Base-by-base conservation (phyloP, 2,329 filamentous ascomycete genomes). In the Ophiostoma fasciatum region DNA sequence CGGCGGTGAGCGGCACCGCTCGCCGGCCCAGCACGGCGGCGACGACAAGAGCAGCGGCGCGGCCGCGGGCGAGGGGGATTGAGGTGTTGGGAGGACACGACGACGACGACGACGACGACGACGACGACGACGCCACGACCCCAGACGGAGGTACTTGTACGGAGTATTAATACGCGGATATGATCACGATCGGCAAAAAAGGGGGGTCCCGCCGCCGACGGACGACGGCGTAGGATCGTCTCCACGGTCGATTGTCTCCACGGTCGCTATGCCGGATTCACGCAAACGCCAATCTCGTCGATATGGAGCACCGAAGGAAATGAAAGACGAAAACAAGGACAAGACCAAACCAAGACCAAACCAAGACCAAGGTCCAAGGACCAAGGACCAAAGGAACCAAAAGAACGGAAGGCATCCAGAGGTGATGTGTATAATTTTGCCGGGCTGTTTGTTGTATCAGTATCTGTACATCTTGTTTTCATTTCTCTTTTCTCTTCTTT, bases 1-100 rank as follows among this genome's bases (percentile, higher is more conserved):
- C 36, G 53, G 55, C 35, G 42, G 48, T 35, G 52, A 54, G 27
- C 49, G 49, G 33, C 48, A 48, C 33, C 50, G 44, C 36, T 55
- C 55, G 17, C 54, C 56, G 3, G 28, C 22, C 15, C 31, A 22
- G 1, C 39, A 26, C n/a, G n/a, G n/a, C 21, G 25, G 31, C 27
- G 38, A 36, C 11, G 35, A 31, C 5, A 23, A 28, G 10, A 19
- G 25, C 5, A 18, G 23, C 11, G 20, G 26, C 4, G 25, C 25
- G 12, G 20, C 19, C 3, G 30, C 14, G n/a, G 31, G 31, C 11
- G 31, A 30, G 8, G 19, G 22, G 7, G 31, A 33, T 8, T 38
- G 17, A 17, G 23, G 6, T 10, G 14, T 19, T 14, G 31, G 21
- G 11, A n/a, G n/a, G n/a, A n/a, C n/a, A n/a, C n/a, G n/a, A n/a